Conservation (phyloP, 2,329 filamentous ascomycete species). For the Tricladium varicosporioides region DNA sequence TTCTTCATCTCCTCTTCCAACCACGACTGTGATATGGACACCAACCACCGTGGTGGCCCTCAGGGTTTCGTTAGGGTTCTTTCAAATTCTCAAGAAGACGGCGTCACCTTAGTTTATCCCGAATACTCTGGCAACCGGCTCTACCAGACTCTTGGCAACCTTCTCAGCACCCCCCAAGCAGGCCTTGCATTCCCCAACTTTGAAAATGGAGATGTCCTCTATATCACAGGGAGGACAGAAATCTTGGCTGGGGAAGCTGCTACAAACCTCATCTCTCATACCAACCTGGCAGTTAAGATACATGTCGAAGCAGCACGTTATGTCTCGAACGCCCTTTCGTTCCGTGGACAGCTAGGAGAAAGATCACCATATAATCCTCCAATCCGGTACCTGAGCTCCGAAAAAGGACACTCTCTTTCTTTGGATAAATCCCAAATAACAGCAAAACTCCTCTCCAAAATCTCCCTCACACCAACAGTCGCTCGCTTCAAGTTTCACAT, state of each 20-base stretch:
- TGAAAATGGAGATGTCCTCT: conserved; percentile 68
- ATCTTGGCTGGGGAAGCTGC: conserved; percentile 66
- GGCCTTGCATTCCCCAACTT: conserved; percentile 76
- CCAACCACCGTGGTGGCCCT: conserved; percentile 75
- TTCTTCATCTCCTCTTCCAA: conserved; percentile 75
- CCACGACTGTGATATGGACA: conserved; percentile 69
- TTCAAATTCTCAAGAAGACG: conserved; percentile 47
- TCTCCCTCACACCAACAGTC: conserved; percentile 63
- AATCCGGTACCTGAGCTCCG: conserved; percentile 61
- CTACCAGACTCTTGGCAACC: conserved; percentile 81
- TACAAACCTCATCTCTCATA: conserved; percentile 59
- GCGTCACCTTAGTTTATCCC: conserved; percentile 62
- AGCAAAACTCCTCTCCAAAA: conserved; percentile 58
- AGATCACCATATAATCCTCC: conserved; percentile 78
- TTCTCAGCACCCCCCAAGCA: conserved; percentile 62
- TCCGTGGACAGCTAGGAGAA: conserved; percentile 58
- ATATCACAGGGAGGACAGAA: conserved; percentile 64
- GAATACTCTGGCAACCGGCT: conserved; percentile 81
- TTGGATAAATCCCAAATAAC: conserved; percentile 14
- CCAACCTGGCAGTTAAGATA: conserved; percentile 71
- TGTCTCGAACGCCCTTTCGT: conserved; percentile 64
- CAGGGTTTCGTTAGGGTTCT: conserved; percentile 71
- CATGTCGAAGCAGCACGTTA: conserved; percentile 59
- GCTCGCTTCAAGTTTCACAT: conserved; percentile 62
- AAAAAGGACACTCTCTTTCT: conserved; percentile 40